phyloP scores from a whole-genome alignment of 1,284 basidiomycete species.

The Amylostereum areolatum region DNA sequence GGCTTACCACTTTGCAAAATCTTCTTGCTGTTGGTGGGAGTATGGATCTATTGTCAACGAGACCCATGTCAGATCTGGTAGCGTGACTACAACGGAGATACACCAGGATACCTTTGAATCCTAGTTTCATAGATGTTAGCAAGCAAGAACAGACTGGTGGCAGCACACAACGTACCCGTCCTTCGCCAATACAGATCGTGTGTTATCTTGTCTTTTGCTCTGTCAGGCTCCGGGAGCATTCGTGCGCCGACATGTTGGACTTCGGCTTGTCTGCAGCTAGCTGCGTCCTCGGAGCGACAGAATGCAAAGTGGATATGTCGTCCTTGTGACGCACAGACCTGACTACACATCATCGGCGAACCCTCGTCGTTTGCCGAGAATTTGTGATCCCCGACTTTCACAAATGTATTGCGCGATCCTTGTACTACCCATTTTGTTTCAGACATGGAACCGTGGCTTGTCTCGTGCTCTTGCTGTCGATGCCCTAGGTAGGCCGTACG shows the following conservation, averaged over 20 bases:
- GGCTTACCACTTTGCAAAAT: slow-evolving; percentile 51
- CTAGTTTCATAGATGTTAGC: slow-evolving; percentile 7
- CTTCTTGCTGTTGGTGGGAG: slow-evolving; percentile 43
- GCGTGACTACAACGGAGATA: neutral
- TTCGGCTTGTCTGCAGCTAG: slow-evolving; percentile 36
- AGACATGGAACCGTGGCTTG: slow-evolving; percentile 60
- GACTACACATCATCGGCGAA: slow-evolving; percentile 58
- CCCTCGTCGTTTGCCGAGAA: slow-evolving; percentile 53
- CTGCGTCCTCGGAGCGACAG: slow-evolving; percentile 36
- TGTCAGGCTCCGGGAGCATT: slow-evolving; percentile 38
- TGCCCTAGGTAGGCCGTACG: slow-evolving; percentile 37
- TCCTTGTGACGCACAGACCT: slow-evolving; percentile 49
- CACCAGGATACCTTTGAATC: slow-evolving; percentile 22
- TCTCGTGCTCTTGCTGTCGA: slow-evolving; percentile 54
- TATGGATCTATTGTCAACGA: slow-evolving; percentile 42
- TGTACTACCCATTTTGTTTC: slow-evolving; percentile 50
- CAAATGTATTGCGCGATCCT: slow-evolving; percentile 35
- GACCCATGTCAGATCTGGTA: no score
- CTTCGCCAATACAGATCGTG: slow-evolving; percentile 55
- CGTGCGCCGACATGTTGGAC: slow-evolving; percentile 38
- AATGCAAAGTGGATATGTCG: slow-evolving; percentile 52
- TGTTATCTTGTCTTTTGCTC: slow-evolving; percentile 47
- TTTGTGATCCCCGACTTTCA: slow-evolving; percentile 50
- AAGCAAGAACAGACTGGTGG: no score
- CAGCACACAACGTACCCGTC: slow-evolving; percentile 30